Evolutionary conservation across 1,284 basidiomycete species (phyloP).

Genomic region (Ustilago esculenta): DNA sequence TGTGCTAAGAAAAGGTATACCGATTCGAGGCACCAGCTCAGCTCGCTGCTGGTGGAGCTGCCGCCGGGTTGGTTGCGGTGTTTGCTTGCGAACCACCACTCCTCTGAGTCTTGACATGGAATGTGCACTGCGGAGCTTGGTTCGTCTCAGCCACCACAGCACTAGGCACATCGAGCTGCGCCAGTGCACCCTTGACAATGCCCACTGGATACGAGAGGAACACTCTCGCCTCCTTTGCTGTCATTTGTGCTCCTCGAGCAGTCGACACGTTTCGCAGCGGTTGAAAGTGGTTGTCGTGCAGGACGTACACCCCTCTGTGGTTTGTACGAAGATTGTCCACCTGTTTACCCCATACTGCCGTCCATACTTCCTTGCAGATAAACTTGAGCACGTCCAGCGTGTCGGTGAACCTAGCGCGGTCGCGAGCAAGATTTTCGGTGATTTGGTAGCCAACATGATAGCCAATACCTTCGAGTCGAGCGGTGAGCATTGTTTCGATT

Average conservation of each 20-base stretch:
- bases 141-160: conserved; percentile 55
- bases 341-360: conserved; percentile 86
- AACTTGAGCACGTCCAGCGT: conserved; percentile 93
- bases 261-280: conserved; percentile 82
- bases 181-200: conserved; percentile 53
- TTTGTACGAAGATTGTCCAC: conserved; percentile 95
- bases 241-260: conserved; percentile 78
- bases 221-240: conserved; percentile 68
- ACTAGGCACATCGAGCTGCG: conserved; percentile 51
- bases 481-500: conserved; percentile 77
- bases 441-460: conserved; percentile 86
- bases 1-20: background rate
- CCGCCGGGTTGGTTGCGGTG: background rate
- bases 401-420: conserved; percentile 79
- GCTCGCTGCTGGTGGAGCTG: conserved; percentile 1
- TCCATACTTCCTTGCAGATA: conserved; percentile 94
- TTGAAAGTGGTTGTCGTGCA: conserved; percentile 89
- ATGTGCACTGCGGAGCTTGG: conserved; percentile 50
- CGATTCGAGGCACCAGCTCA: background rate
- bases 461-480: conserved; percentile 82
- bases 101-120: conserved; percentile 57
- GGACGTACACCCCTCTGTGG: conserved; percentile 89
- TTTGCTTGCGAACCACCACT: conserved; percentile 1
- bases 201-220: conserved; percentile 55
- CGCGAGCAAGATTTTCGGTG: conserved; percentile 80